phyloP scores from a whole-genome alignment of 2,329 filamentous ascomycete species.

The Colletotrichum trifolii region DNA sequence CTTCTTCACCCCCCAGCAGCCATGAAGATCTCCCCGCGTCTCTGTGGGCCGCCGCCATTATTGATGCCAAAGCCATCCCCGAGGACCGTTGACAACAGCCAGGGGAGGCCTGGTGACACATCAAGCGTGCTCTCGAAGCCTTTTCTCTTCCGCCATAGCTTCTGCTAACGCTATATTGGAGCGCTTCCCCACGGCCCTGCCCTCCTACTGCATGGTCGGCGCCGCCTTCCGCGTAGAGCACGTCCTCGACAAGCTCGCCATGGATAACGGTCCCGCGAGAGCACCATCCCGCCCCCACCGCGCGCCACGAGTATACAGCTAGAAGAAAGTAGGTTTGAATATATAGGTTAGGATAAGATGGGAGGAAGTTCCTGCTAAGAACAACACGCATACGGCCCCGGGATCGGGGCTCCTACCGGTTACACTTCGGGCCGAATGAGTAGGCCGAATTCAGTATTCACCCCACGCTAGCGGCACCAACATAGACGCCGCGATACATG shows the following conservation, averaged over 20 bases:
- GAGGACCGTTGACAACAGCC: constrained; percentile 39
- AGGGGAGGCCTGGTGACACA: constrained; percentile 39
- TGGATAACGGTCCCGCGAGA: constrained; percentile 45
- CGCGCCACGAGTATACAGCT: no score
- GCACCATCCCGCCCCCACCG: no score
- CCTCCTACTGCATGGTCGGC: constrained; percentile 48
- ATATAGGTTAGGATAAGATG: no score
- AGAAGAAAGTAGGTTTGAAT: no score
- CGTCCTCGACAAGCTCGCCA: constrained; percentile 52
- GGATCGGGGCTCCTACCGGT: no score
- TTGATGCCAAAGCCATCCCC: constrained; percentile 42
- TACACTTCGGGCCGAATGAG: no score
- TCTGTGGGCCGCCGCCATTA: constrained; percentile 40
- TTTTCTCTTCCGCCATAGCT: constrained; percentile 44
- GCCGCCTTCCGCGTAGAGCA: constrained; percentile 52
- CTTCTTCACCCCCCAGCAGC: constrained; percentile 3
- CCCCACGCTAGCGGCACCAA: no score
- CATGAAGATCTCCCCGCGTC: constrained; percentile 46
- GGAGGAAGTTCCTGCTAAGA: no score
- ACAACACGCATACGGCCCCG: no score
- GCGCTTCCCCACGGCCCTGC: constrained; percentile 42
- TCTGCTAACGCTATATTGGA: constrained; percentile 39
- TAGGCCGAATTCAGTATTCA: no score
- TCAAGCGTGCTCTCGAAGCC: constrained; percentile 52
- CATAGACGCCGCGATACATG: no score